phyloP scores from a whole-genome alignment of 2,329 filamentous ascomycete species.

The Penicillium sp. region DNA sequence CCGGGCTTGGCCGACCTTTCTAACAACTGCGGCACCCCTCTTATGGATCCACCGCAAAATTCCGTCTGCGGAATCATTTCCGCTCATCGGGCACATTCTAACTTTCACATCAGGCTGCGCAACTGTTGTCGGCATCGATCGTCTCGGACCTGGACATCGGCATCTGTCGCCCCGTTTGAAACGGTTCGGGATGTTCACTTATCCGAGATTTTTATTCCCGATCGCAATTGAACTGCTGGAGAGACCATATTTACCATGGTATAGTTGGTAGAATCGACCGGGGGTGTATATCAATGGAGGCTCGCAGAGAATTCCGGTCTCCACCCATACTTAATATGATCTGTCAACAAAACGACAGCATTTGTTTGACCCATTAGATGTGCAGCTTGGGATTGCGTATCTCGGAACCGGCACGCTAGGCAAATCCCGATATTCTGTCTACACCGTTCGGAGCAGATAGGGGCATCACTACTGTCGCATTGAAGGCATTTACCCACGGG shows the following conservation, averaged over 20 bases:
- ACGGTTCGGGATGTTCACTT: neutral
- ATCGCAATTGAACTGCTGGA: neutral
- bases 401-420: conserved; percentile 36
- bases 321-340: neutral
- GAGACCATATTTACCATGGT: neutral
- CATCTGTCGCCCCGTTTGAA: neutral
- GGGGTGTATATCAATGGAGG: neutral
- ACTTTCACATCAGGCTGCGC: no score
- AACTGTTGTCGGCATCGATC: neutral
- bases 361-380: neutral
- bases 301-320: conserved; percentile 7
- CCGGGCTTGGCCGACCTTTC: neutral
- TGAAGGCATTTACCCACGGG: neutral
- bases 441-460: conserved; percentile 3
- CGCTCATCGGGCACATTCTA: neutral
- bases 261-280: neutral
- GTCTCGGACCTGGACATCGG: neutral
- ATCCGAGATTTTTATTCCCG: neutral
- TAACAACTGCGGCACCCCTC: neutral
- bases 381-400: conserved; percentile 4
- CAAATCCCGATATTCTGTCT: conserved; percentile 9
- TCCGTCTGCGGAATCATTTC: neutral
- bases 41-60: neutral
- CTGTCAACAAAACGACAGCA: neutral
- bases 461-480: neutral